These are phyloP conservation scores for Aspergillus pseudotamarii DNA, from an alignment of 2,329 filamentous ascomycete species.

Conservation along the genomic window DNA sequence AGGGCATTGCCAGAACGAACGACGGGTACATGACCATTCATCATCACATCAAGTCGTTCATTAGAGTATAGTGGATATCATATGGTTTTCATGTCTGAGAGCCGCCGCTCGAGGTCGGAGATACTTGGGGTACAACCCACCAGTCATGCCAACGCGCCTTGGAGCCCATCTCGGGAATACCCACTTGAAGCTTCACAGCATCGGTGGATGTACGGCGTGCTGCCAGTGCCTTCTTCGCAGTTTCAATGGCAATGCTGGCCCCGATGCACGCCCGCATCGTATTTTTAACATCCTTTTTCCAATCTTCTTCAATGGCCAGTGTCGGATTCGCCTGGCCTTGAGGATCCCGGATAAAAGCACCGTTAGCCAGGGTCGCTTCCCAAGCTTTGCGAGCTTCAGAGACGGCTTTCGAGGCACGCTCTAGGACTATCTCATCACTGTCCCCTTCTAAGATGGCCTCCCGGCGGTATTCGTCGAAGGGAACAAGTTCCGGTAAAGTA, in stretches of 20 bases:
- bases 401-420: slow-evolving; percentile 43
- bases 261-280: slow-evolving; percentile 72
- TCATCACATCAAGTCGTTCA: not conserved
- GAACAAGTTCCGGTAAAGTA: slow-evolving; percentile 67
- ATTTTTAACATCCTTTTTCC: slow-evolving; percentile 62
- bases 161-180: slow-evolving; percentile 41
- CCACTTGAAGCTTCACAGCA: slow-evolving; percentile 34
- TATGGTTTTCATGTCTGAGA: slow-evolving; percentile 18
- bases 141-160: slow-evolving; percentile 49
- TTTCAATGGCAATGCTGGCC: slow-evolving; percentile 65
- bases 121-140: slow-evolving; percentile 49
- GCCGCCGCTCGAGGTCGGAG: slow-evolving; percentile 7
- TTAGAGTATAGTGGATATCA: not conserved
- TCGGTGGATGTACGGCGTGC: not conserved
- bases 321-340: slow-evolving; percentile 31
- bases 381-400: slow-evolving; percentile 46
- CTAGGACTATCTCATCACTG: slow-evolving; percentile 42
- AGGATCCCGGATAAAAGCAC: slow-evolving; percentile 34
- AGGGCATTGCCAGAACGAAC: not conserved
- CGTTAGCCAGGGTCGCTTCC: slow-evolving; percentile 45
- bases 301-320: slow-evolving; percentile 61
- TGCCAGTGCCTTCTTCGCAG: slow-evolving; percentile 60
- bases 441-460: slow-evolving; percentile 48
- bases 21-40: not conserved
- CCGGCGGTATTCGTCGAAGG: slow-evolving; percentile 62